phyloP scores from a whole-genome alignment of 2,329 filamentous ascomycete genomes.

The Lomentospora prolificans region DNA sequence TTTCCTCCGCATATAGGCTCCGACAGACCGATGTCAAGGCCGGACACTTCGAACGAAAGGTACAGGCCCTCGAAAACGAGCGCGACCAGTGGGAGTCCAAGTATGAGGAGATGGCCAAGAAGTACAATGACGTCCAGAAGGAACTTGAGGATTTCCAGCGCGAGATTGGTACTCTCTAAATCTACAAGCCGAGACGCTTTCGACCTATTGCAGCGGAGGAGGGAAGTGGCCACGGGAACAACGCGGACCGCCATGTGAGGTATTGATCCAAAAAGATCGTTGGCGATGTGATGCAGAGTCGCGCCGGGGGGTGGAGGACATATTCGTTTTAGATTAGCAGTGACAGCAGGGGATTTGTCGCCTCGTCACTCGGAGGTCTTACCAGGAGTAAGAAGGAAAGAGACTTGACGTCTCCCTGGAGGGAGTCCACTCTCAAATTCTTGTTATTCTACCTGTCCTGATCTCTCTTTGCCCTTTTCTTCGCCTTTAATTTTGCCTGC shows the following conservation, averaged over 20 bases:
- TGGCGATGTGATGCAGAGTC: not conserved
- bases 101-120: constrained; percentile 95
- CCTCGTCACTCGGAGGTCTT: not conserved
- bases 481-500: constrained; percentile 60
- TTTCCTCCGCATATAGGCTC: constrained; percentile 50
- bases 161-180: constrained; percentile 89
- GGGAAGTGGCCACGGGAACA: not conserved
- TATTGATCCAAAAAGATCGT: not conserved
- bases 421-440: constrained; percentile 4
- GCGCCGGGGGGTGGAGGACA: not conserved
- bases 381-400: not conserved
- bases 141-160: constrained; percentile 83
- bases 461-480: constrained; percentile 32
- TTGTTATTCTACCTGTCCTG: constrained; percentile 1
- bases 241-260: not conserved
- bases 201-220: constrained; percentile 7
- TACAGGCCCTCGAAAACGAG: constrained; percentile 86
- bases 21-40: constrained; percentile 99
- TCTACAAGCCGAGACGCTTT: constrained; percentile 8
- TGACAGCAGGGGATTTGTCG: not conserved
- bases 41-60: constrained; percentile 98
- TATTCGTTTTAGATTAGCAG: not conserved
- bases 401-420: not conserved
- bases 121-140: constrained; percentile 74
- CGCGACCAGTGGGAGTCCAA: constrained; percentile 94